Evolutionary conservation across 2,329 filamentous ascomycete genomes (phyloP).

Genomic region (Aspergillus puulaauensis): DNA sequence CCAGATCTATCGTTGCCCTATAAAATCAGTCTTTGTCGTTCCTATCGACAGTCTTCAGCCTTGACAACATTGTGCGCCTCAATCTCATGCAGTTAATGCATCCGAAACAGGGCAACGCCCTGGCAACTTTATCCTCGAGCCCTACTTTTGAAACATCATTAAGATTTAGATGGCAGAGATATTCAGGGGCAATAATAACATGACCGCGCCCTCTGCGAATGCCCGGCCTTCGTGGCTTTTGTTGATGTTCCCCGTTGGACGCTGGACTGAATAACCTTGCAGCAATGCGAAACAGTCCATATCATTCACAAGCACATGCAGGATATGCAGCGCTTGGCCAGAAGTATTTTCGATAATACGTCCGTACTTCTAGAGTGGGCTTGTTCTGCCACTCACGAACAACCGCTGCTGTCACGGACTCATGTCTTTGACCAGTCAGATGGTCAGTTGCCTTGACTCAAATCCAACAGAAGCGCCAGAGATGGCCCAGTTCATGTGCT

Average conservation of each 20-base stretch:
- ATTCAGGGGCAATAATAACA: not conserved
- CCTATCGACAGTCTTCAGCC: no score
- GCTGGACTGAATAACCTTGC: no score
- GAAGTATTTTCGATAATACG: not conserved
- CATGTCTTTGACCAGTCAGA: not conserved
- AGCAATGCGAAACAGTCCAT: no score
- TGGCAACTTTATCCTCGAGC: not conserved
- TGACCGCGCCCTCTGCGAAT: not conserved
- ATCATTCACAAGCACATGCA: no score
- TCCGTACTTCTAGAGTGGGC: not conserved
- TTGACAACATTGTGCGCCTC: no score
- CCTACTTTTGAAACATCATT: not conserved
- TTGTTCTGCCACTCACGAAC: not conserved
- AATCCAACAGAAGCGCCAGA: not conserved
- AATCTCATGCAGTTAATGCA: not conserved
- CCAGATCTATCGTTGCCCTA: no score
- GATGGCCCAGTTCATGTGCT: not conserved
- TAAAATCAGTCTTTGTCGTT: no score
- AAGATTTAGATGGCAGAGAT: not conserved
- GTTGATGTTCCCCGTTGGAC: no score
- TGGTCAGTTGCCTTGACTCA: not conserved
- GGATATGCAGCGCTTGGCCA: not conserved
- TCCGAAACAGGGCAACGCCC: slow-evolving; percentile 1
- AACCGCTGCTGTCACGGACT: not conserved
- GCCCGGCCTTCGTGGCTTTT: not conserved